Percentiles rank a stretch among this genome's conserved stretches.
Evolutionary conservation across 768 basidiomycete species (phyloP).

Genomic region (Naganishia kalamii): DNA sequence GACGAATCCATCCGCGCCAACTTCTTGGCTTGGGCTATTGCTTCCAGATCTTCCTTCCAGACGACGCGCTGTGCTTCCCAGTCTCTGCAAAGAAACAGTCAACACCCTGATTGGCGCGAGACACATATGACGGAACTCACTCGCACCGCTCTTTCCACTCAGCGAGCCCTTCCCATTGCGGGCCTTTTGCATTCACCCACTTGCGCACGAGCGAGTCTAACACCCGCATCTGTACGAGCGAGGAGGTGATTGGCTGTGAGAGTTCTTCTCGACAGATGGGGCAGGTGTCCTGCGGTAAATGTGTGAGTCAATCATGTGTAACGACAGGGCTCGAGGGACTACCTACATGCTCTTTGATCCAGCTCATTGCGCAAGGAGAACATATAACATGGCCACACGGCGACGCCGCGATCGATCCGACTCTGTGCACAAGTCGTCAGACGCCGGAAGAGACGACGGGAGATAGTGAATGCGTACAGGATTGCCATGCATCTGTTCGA

Average conservation of each 20-base stretch:
- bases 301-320: neutral
- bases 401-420: conserved; percentile 15
- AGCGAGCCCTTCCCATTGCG: neutral
- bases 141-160: conserved; percentile 13
- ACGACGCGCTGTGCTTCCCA: conserved; percentile 7
- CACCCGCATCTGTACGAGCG: conserved; percentile 8
- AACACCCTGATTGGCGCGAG: neutral
- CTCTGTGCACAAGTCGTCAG: neutral
- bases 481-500: conserved; percentile 21
- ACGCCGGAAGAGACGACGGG: neutral
- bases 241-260: neutral
- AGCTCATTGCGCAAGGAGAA: conserved; percentile 9
- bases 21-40: neutral
- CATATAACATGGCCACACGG: conserved; percentile 20
- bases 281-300: conserved; percentile 16
- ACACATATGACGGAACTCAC: neutral
- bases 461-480: neutral
- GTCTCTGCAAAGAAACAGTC: neutral
- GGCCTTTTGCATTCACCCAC: conserved; percentile 10
- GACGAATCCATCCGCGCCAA: neutral
- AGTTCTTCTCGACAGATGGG: conserved; percentile 14
- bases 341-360: conserved; percentile 7
- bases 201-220: conserved; percentile 14
- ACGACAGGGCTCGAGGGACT: too few relatives aligned
- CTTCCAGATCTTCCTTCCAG: conserved; percentile 8